These are phyloP conservation scores for Saraca asoca DNA, from an alignment of 331 rosid species.

Conservation along the genomic window DNA sequence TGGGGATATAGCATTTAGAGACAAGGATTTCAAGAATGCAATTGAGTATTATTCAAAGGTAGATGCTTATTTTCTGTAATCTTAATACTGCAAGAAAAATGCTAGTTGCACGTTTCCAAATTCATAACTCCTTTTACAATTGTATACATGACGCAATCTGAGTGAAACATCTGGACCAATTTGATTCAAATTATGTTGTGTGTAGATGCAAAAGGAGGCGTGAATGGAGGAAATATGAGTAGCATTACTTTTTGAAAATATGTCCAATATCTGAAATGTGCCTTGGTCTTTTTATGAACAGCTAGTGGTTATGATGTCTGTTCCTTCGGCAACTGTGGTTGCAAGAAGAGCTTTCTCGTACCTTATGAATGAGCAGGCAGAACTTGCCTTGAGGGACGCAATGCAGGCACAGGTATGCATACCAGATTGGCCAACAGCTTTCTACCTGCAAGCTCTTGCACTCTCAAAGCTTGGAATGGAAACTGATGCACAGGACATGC, in stretches of 20 bases:
- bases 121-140: too few relatives aligned
- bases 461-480: constrained; percentile 97
- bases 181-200: too few relatives aligned
- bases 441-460: constrained; percentile 91
- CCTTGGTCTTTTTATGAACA: constrained; percentile 39
- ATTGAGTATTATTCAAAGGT: constrained; percentile 77
- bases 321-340: constrained; percentile 78
- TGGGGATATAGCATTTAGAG: constrained; percentile 96
- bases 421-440: constrained; percentile 97
- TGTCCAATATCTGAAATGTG: constrained; percentile 15
- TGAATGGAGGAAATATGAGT: too few relatives aligned
- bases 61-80: too few relatives aligned
- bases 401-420: constrained; percentile 99
- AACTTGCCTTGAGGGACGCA: constrained; percentile 85
- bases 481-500: constrained; percentile 95
- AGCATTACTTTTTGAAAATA: neutral
- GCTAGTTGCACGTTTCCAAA: too few relatives aligned
- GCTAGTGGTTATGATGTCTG: constrained; percentile 81
- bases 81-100: too few relatives aligned
- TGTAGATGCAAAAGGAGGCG: too few relatives aligned
- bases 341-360: constrained; percentile 87
- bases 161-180: too few relatives aligned
- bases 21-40: constrained; percentile 87
- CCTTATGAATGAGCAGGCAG: constrained; percentile 85
- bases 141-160: too few relatives aligned